Evolutionary conservation across 139 green algal genomes (phyloP).

Genomic region (Micractinium conductrix): DNA sequence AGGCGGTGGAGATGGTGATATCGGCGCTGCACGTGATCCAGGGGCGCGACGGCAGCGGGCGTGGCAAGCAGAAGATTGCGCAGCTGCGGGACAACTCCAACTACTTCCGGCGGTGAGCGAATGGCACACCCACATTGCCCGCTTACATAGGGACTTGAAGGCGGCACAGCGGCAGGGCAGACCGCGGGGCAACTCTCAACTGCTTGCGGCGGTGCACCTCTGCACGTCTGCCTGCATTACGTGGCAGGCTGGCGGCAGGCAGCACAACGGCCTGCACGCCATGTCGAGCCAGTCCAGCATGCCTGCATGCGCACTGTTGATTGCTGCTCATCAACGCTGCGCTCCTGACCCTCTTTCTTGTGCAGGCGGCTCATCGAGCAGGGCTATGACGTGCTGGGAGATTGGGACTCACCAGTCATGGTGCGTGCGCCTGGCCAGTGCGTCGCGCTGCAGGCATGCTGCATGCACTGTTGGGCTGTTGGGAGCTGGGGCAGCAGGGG

Average conservation of each 20-base stretch:
- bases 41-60: conserved; percentile 55
- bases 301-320: no score
- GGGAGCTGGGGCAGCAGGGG: no score
- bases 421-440: conserved; percentile 3
- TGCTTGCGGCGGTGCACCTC: no score
- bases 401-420: conserved; percentile 96
- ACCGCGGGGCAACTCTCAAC: no score
- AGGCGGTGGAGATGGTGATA: conserved; percentile 80
- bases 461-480: not conserved
- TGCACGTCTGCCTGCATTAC: no score
- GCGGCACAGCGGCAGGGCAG: no score
- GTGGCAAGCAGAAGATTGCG: conserved; percentile 81
- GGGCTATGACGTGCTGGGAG: conserved; percentile 92
- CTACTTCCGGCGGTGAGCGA: conserved; percentile 80
- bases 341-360: not conserved
- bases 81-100: conserved; percentile 92
- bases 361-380: conserved; percentile 66
- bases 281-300: no score
- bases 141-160: no score
- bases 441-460: not conserved
- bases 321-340: no score
- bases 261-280: no score
- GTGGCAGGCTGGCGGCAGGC: no score
- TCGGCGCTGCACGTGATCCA: conserved; percentile 80
- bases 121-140: no score